A percentile compares a stretch with the other conserved stretches of the same genome.
Evolutionary conservation across 805 yeast species (phyloP).

Genomic region (Cyberlindnera amylophila): DNA sequence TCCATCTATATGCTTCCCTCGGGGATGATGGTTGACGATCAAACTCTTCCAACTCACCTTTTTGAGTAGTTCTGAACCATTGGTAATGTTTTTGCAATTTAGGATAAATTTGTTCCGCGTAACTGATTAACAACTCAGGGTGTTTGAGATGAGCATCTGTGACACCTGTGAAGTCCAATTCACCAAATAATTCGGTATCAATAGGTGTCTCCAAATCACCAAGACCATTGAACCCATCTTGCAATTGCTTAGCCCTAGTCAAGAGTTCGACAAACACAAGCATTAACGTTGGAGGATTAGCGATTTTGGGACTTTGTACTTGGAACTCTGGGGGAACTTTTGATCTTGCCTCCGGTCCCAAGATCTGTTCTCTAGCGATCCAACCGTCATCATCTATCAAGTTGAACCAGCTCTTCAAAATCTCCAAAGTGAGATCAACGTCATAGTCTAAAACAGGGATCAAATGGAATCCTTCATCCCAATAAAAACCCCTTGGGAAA

Average conservation of each 20-base stretch:
- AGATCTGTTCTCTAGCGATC: slow-evolving; percentile 93
- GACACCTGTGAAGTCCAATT: slow-evolving; percentile 29
- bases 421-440: slow-evolving; percentile 73
- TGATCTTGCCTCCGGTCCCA: slow-evolving; percentile 86
- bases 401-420: slow-evolving; percentile 82
- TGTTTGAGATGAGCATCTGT: slow-evolving; percentile 52
- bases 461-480: slow-evolving; percentile 98
- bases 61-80: slow-evolving; percentile 81
- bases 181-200: slow-evolving; percentile 23
- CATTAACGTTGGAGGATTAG: slow-evolving; percentile 94
- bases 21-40: slow-evolving; percentile 51
- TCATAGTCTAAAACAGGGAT: slow-evolving; percentile 81
- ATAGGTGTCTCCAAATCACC: slow-evolving; percentile 33
- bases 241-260: slow-evolving; percentile 36
- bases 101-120: slow-evolving; percentile 70
- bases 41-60: slow-evolving; percentile 69
- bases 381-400: slow-evolving; percentile 89
- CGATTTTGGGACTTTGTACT: slow-evolving; percentile 83
- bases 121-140: slow-evolving; percentile 55
- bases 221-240: slow-evolving; percentile 13
- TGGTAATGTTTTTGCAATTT: slow-evolving; percentile 71
- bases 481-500: slow-evolving; percentile 94
- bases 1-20: slow-evolving; percentile 82
- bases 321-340: slow-evolving; percentile 82
- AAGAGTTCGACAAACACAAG: slow-evolving; percentile 60